Conservation (phyloP, 2,329 filamentous ascomycete genomes). For the Fusarium napiforme region DNA sequence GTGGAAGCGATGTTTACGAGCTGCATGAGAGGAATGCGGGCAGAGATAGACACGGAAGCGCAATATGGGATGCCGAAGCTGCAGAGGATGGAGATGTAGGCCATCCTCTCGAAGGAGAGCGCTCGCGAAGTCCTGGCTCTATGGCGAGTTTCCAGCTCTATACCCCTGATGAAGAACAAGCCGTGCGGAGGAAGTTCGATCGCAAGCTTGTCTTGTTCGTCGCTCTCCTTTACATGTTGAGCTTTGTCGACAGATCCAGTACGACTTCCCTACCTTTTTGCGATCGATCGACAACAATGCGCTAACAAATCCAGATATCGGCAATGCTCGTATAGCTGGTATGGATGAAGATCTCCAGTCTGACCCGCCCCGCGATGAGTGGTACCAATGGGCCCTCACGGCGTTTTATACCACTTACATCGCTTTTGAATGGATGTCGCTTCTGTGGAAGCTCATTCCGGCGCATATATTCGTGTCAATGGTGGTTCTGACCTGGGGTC, state of each 20-base stretch:
- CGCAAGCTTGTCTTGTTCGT: slow-evolving; percentile 81
- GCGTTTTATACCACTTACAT: slow-evolving; percentile 74
- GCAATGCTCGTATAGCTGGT: slow-evolving; percentile 71
- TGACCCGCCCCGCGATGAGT: slow-evolving; percentile 54
- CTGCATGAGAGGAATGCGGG: slow-evolving; percentile 39
- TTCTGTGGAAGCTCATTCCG: slow-evolving; percentile 69
- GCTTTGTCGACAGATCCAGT: slow-evolving; percentile 89
- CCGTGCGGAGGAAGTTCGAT: slow-evolving; percentile 81
- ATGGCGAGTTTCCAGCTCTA: slow-evolving; percentile 56
- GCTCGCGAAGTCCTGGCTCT: slow-evolving; percentile 45
- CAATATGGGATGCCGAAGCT: slow-evolving; percentile 37
- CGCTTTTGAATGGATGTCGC: slow-evolving; percentile 71
- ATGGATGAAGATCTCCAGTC: slow-evolving; percentile 71
- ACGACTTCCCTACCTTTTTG: slow-evolving; percentile 45
- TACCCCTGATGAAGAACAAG: slow-evolving; percentile 75
- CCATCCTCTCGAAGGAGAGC: slow-evolving; percentile 37
- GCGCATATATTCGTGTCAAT: slow-evolving; percentile 68
- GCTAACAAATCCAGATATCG: slow-evolving; percentile 61
- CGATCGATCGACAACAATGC: not conserved
- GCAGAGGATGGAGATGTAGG: slow-evolving; percentile 28
- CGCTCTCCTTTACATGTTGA: slow-evolving; percentile 83
- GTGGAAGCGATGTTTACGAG: slow-evolving; percentile 49
- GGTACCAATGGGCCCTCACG: slow-evolving; percentile 70
- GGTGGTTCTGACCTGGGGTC: slow-evolving; percentile 82
- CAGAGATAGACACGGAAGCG: slow-evolving; percentile 18